Base-by-base conservation (phyloP, 495 filamentous ascomycete genomes). In the Neurospora cerealis region DNA sequence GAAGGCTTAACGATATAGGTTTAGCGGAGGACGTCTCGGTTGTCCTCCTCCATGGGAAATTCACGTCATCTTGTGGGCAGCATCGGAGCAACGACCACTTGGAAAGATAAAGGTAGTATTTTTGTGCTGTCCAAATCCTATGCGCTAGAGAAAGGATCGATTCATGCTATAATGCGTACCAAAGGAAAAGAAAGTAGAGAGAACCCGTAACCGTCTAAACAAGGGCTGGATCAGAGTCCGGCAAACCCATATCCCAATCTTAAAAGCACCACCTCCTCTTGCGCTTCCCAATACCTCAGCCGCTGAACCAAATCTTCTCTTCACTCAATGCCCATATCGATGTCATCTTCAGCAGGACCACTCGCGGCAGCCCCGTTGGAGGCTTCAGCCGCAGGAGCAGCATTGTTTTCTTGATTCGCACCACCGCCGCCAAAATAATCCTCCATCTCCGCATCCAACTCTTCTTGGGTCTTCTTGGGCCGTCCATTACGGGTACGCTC, bases 401-500 rank as follows among this genome's bases (percentile, higher is more conserved):
- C 44, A 70, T 76, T 71, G 21, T 72, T 69, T 70, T 76, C 75
- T 69, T 76, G 76, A 34, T 69, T 60, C 70, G 72, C 83, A 24
- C 82, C 79, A 36, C 80, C 80, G 42, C 87, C 87, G 39, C 82
- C 86, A 85, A 93, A 98, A 82, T 98, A 98, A 78, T 97, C 93
- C 41, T 90, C 94, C 95, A 98, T 98, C 84, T 98, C 95, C 42
- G 92, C 91, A 79, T 98, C 95, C 46, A 98, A 85, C 79, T 98
- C 92, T 77, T 96, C 93, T 70, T 94, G 92, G 7, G 95, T 97
- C 88, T 97, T 97, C 80, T 89, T 91, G 3, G 91, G 91, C 70
- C 95, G 87, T 60, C 89, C 89, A 38, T 83, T 83, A 76, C 79
- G 70, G 0, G 77, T 70, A 32, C 83, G 79, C 32, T 79, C 77